A percentile compares a stretch with the other conserved stretches of the same genome.
phyloP scores from a whole-genome alignment of 495 filamentous ascomycete species.

The Chaetomium cochliodes region DNA sequence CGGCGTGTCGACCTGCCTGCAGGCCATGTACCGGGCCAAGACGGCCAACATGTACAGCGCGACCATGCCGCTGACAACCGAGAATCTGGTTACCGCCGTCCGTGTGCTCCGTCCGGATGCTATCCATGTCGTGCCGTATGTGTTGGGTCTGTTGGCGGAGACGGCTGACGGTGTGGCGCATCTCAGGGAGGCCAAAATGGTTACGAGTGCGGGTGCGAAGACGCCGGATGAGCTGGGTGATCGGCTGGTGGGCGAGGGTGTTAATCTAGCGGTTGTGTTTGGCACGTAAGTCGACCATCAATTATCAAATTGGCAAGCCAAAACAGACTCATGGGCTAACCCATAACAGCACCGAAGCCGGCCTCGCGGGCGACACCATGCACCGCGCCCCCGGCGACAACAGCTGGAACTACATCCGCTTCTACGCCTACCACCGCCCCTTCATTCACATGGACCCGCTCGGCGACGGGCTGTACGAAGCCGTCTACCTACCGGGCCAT shows the following conservation, averaged over 20 bases:
- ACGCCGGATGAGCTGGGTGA: not conserved
- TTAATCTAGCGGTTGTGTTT: not conserved
- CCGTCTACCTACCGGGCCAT: too few species aligned
- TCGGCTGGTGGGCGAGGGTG: not conserved
- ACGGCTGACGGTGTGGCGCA: not conserved
- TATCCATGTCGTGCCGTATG: constrained; percentile 6
- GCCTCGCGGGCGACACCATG: constrained; percentile 4
- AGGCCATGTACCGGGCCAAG: constrained; percentile 10
- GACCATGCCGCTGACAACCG: constrained; percentile 1
- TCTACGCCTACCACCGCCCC: not conserved
- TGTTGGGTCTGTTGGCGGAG: not conserved
- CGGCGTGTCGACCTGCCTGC: constrained; percentile 5
- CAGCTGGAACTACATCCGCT: constrained; percentile 8
- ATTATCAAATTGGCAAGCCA: too few species aligned
- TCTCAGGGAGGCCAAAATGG: not conserved
- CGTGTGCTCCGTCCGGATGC: not conserved
- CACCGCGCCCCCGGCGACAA: not conserved
- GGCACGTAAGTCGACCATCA: not conserved
- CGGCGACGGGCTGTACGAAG: not conserved
- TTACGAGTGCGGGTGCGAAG: not conserved
- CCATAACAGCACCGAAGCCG: constrained; percentile 4
- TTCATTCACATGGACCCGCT: constrained; percentile 2
- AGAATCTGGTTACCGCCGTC: not conserved
- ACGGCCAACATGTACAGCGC: constrained; percentile 9
- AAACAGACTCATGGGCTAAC: not conserved